Evolutionary conservation across 2,329 filamentous ascomycete species (phyloP).

Genomic region (Colletotrichum higginsianum): DNA sequence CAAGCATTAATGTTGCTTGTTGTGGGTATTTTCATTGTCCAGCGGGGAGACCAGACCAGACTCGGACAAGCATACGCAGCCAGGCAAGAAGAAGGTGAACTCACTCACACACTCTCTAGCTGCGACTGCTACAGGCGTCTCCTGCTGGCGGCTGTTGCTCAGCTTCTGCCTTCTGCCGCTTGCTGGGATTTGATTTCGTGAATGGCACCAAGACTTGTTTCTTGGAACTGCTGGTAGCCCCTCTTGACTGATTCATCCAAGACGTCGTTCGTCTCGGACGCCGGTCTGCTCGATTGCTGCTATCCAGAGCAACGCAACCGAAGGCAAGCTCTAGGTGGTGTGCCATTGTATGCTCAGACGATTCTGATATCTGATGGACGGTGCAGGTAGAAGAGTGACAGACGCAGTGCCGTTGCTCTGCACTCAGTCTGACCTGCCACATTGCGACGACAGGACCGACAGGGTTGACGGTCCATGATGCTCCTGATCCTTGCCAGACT

Average conservation of each 20-base stretch:
- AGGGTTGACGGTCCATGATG: constrained; percentile 42
- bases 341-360: constrained; percentile 17
- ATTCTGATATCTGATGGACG: constrained; percentile 43
- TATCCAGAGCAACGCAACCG: constrained; percentile 18
- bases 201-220: constrained; percentile 31
- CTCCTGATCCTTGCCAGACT: constrained; percentile 38
- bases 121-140: constrained; percentile 10
- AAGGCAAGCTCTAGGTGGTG: constrained; percentile 16
- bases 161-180: constrained; percentile 12
- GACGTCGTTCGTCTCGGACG: constrained; percentile 21
- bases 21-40: constrained; percentile 37
- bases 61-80: constrained; percentile 29
- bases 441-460: constrained; percentile 41
- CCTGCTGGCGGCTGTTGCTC: constrained; percentile 16
- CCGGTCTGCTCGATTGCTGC: constrained; percentile 32
- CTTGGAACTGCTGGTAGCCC: constrained; percentile 31
- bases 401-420: constrained; percentile 34
- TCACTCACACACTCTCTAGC: not conserved
- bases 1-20: constrained; percentile 41
- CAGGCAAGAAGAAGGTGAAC: constrained; percentile 12
- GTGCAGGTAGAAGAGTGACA: constrained; percentile 26
- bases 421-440: constrained; percentile 42
- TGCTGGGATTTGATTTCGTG: constrained; percentile 23
- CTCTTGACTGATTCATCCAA: constrained; percentile 30
- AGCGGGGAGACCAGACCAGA: constrained; percentile 31